A percentile compares a stretch with the other conserved stretches of the same genome.
Conservation (phyloP, 2,329 filamentous ascomycete genomes). For the Calcarisporium arbuscula region DNA sequence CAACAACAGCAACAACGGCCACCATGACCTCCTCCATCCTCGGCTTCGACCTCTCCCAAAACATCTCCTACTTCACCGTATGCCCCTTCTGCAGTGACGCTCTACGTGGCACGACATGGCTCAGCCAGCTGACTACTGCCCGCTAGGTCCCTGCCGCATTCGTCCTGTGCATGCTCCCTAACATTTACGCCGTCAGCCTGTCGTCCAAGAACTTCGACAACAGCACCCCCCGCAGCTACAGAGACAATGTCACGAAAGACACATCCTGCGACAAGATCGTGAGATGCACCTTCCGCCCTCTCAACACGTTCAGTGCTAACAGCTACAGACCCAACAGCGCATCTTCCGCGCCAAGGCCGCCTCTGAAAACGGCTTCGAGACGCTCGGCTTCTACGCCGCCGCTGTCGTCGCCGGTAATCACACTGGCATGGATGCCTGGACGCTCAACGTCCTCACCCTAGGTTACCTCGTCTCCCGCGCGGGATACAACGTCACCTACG, state of each 20-base stretch:
- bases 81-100: neutral
- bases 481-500: slow-evolving; percentile 36
- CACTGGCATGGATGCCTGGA: slow-evolving; percentile 28
- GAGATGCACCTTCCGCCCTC: slow-evolving; percentile 2
- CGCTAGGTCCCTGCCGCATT: slow-evolving; percentile 36
- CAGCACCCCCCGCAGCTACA: slow-evolving; percentile 30
- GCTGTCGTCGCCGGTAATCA: slow-evolving; percentile 39
- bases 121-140: neutral
- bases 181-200: slow-evolving; percentile 22
- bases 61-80: slow-evolving; percentile 28
- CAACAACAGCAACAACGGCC: slow-evolving; percentile 2
- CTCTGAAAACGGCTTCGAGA: slow-evolving; percentile 37
- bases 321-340: slow-evolving; percentile 47
- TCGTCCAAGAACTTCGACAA: slow-evolving; percentile 30
- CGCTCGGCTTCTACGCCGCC: slow-evolving; percentile 35
- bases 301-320: no score
- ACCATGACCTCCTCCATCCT: slow-evolving; percentile 24
- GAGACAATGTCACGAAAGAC: slow-evolving; percentile 23
- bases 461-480: slow-evolving; percentile 33
- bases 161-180: slow-evolving; percentile 26
- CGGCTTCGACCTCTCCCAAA: slow-evolving; percentile 28
- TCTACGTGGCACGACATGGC: neutral
- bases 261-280: slow-evolving; percentile 23
- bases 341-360: slow-evolving; percentile 47
- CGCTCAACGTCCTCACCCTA: slow-evolving; percentile 33